phyloP scores from a whole-genome alignment of 306 rosid genomes.

The Malus fusca region DNA sequence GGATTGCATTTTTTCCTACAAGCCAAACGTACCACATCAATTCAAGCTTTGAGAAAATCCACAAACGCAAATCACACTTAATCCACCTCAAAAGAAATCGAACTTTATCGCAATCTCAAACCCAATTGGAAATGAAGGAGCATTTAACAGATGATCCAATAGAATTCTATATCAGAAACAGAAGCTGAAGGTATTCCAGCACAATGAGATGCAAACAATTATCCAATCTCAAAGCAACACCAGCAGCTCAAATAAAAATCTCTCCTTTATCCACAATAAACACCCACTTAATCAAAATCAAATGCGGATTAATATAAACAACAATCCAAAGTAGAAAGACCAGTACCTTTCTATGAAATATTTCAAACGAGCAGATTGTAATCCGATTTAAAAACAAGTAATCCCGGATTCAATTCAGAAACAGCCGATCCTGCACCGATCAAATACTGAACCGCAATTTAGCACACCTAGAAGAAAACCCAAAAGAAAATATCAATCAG shows the following conservation, averaged over 20 bases:
- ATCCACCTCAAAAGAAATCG: slow-evolving; percentile 4
- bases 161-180: slow-evolving; percentile 6
- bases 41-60: slow-evolving; percentile 18
- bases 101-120: slow-evolving; percentile 4
- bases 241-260: slow-evolving; percentile 21
- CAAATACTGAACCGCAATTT: slow-evolving; percentile 48
- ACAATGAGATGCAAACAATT: slow-evolving; percentile 21
- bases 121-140: slow-evolving; percentile 3
- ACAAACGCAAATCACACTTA: slow-evolving; percentile 29
- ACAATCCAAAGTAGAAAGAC: slow-evolving; percentile 12
- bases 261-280: slow-evolving; percentile 5
- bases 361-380: slow-evolving; percentile 39
- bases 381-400: slow-evolving; percentile 40
- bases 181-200: slow-evolving; percentile 12
- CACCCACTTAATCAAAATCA: slow-evolving; percentile 14
- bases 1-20: slow-evolving; percentile 91
- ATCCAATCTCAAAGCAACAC: slow-evolving; percentile 14
- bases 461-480: slow-evolving; percentile 41
- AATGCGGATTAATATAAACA: slow-evolving; percentile 27
- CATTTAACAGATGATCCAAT: slow-evolving; percentile 35
- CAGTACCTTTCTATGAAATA: slow-evolving; percentile 35
- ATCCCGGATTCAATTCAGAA: slow-evolving; percentile 47
- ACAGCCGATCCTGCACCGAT: slow-evolving; percentile 73
- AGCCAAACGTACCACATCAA: slow-evolving; percentile 26
- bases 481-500: slow-evolving; percentile 19